Base-by-base conservation (phyloP, 768 basidiomycete species). In the Cubamyces sp. region DNA sequence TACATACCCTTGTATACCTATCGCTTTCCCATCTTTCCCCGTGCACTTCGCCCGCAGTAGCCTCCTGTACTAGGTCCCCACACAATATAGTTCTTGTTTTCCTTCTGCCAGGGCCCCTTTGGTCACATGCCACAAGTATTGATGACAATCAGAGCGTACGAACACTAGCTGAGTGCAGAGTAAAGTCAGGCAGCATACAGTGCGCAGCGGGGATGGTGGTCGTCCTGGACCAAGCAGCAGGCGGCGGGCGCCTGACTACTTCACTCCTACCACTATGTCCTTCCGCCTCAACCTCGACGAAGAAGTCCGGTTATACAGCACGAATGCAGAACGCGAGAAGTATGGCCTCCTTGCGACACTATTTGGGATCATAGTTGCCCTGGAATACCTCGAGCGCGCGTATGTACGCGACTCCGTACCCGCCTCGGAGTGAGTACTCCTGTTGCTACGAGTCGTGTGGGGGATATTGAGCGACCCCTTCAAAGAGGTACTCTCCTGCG, bases 301-400 rank as follows among this genome's bases (percentile, higher is more conserved):
- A 82, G 96, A 98, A 73, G 94, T 90, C 8, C 84, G 96, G 37
- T 79, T 97, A 14, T 93, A 92, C 78, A 87, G 83, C 15, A 92
- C 85, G 28, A 96, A 96, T 70, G 82, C 91, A 7, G 94, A 97
- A 70, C 81, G 96, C 52, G 97, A 98, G 72, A 88, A 87, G 70
- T 90, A 88, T 69, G 94, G 90, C 70, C 88, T 91, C 12, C 80
- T 95, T 18, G 90, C 93, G 0, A 98, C 94, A 4, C 80, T 99
- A 6, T 99, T 91, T 69, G 91, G 93, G 8, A 92, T 99, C 69
- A 86, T 97, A 60, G 90, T 96, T 48, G 85, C 91, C 3, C 79
- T 99, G 12, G 95, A 98, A 69, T 98, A 96, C 72, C 88, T 98
- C 23, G 96, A 99, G 74, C 83, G 94, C 43, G 96, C 95, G 0